Conservation (phyloP, 164 flowering plant species). For the Magnolia kwangsiensis region DNA sequence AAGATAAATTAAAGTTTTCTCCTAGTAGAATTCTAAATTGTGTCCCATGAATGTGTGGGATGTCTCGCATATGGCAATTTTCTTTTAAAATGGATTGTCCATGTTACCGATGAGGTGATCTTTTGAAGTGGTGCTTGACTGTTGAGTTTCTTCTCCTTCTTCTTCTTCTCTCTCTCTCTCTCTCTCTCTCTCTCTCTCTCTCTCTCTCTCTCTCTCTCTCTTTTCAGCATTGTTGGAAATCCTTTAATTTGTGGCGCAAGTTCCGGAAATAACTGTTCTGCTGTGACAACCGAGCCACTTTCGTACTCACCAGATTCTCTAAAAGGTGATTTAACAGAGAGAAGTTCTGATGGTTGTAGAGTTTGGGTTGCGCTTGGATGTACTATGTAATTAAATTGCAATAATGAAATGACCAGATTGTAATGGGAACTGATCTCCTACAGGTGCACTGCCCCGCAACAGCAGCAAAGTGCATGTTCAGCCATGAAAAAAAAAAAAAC, state of each 20-base stretch:
- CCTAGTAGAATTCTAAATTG: no score
- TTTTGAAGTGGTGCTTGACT: not conserved
- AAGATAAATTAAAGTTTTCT: no score
- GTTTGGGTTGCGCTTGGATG: not conserved
- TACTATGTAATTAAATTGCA: not conserved
- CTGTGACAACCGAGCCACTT: constrained; percentile 68
- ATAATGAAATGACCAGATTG: no score
- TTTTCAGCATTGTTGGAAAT: constrained; percentile 71
- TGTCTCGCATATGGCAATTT: no score
- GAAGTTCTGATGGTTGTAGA: not conserved
- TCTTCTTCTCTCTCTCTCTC: constrained; percentile 3
- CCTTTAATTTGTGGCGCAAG: constrained; percentile 71
- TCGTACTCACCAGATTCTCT: constrained; percentile 63
- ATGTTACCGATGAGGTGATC: not conserved
- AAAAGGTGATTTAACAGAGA: constrained; percentile 33
- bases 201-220: constrained; percentile 5
- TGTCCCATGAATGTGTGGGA: no score
- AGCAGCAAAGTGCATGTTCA: no score
- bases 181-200: constrained; percentile 4
- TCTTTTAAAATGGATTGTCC: not conserved
- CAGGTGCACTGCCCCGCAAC: no score
- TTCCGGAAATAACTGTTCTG: constrained; percentile 61
- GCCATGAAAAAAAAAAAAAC: no score
- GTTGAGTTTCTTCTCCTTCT: not conserved
- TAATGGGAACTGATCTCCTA: no score